Evolutionary conservation across 768 basidiomycete species (phyloP).

Genomic region (Phylloporus sp.): DNA sequence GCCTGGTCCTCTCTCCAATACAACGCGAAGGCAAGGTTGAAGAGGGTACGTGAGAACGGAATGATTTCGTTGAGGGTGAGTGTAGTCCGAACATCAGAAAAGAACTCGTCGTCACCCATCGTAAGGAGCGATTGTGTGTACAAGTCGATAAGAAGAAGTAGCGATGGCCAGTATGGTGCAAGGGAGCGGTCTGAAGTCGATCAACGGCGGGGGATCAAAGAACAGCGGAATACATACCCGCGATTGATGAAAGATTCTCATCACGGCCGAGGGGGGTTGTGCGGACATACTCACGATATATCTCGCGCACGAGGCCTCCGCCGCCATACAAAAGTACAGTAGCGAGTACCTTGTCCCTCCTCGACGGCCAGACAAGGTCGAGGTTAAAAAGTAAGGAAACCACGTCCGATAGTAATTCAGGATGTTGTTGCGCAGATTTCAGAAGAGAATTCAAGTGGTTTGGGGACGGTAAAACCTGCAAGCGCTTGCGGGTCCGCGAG

Average conservation of each 20-base stretch:
- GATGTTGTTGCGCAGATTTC: constrained; percentile 37
- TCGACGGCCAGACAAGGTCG: constrained; percentile 54
- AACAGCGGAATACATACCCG: constrained; percentile 32
- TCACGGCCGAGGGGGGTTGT: constrained; percentile 59
- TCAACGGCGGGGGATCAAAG: constrained; percentile 1
- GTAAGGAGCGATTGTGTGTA: constrained; percentile 84
- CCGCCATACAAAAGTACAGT: constrained; percentile 48
- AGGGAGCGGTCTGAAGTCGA: constrained; percentile 41
- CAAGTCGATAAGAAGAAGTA: constrained; percentile 76
- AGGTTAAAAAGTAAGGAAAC: constrained; percentile 57
- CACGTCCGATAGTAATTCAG: constrained; percentile 43
- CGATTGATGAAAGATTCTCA: constrained; percentile 35
- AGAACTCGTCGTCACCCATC: constrained; percentile 98
- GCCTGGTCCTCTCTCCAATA: constrained; percentile 55
- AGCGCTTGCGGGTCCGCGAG: constrained; percentile 55
- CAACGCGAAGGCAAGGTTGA: constrained; percentile 81
- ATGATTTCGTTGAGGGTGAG: constrained; percentile 78
- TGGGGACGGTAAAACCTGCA: constrained; percentile 52
- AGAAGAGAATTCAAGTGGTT: constrained; percentile 56
- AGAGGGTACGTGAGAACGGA: constrained; percentile 68
- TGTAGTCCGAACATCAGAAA: constrained; percentile 67
- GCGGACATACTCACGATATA: constrained; percentile 68
- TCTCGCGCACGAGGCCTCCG: constrained; percentile 65
- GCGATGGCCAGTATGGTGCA: constrained; percentile 53
- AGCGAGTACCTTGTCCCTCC: constrained; percentile 55